Evolutionary conservation across 306 rosid species (phyloP).

Genomic region (Comarum palustre): DNA sequence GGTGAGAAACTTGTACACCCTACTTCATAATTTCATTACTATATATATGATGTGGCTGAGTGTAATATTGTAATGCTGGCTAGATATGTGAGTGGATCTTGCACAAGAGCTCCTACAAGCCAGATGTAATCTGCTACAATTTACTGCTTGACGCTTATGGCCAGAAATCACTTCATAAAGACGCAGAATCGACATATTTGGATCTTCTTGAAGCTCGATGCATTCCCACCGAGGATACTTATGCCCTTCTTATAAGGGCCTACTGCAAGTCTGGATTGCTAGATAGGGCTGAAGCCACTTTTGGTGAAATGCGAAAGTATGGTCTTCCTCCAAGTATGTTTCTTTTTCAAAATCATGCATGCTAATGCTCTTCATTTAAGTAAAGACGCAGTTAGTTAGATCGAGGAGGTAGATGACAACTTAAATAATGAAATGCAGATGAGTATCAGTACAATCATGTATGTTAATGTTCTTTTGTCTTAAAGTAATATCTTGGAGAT

Average conservation of each 20-base stretch:
- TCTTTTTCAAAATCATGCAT: conserved; percentile 14
- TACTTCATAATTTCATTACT: neutral
- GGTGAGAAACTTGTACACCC: conserved; percentile 42
- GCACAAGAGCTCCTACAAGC: conserved; percentile 74
- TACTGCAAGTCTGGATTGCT: conserved; percentile 71
- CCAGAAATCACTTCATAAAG: conserved; percentile 60
- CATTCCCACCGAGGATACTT: conserved; percentile 88
- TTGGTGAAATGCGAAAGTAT: conserved; percentile 68
- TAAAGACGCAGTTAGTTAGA: neutral
- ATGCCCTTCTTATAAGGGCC: conserved; percentile 84
- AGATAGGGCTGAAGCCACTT: conserved; percentile 76
- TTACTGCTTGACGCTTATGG: conserved; percentile 87
- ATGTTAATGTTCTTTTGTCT: neutral
- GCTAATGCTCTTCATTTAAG: neutral
- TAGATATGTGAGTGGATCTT: conserved; percentile 90
- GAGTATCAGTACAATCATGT: neutral
- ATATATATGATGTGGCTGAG: neutral
- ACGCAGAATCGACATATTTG: conserved; percentile 73
- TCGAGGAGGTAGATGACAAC: neutral
- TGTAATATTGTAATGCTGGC: conserved; percentile 19
- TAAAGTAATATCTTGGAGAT: neutral
- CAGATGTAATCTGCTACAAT: conserved; percentile 87
- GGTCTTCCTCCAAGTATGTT: conserved; percentile 74
- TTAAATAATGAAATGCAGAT: neutral
- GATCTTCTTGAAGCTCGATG: conserved; percentile 72